Evolutionary conservation across 1,284 basidiomycete species (phyloP).

Genomic region (Pseudozyma sp.): DNA sequence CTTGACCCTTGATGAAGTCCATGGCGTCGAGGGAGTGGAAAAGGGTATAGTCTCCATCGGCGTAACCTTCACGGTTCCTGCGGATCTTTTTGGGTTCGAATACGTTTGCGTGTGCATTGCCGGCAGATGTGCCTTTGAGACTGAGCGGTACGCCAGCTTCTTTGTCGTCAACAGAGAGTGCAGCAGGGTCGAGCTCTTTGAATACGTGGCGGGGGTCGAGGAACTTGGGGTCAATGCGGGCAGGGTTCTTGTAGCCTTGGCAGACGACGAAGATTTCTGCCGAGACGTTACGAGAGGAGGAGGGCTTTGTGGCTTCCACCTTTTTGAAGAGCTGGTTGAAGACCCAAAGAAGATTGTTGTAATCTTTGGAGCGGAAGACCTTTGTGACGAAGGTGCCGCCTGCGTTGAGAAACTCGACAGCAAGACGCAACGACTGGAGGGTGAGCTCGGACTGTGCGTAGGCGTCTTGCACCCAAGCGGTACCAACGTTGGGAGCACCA

Average conservation of each 20-base stretch:
- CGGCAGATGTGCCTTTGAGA: conserved; percentile 59
- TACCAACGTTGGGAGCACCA: conserved; percentile 99
- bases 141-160: conserved; percentile 43
- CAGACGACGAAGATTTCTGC: conserved; percentile 99
- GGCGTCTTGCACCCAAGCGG: conserved; percentile 99
- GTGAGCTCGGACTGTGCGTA: conserved; percentile 98
- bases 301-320: conserved; percentile 98
- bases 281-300: conserved; percentile 97
- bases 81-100: conserved; percentile 98
- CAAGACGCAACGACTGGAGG: conserved; percentile 93
- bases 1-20: conserved; percentile 77
- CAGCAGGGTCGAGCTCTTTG: conserved; percentile 78
- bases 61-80: conserved; percentile 92
- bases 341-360: conserved; percentile 98
- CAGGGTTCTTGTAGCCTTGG: conserved; percentile 92
- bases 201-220: conserved; percentile 98
- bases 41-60: conserved; percentile 91
- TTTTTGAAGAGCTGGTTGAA: conserved; percentile 95
- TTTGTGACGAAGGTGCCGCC: conserved; percentile 94
- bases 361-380: conserved; percentile 98
- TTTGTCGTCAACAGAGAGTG: conserved; percentile 20
- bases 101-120: conserved; percentile 75
- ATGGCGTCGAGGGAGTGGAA: conserved; percentile 81
- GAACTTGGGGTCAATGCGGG: conserved; percentile 97
- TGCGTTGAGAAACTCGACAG: conserved; percentile 92